A percentile compares a stretch with the other conserved stretches of the same genome.
Conservation (phyloP, 1,139 yeast species). For the Petasospora rhodanensis region DNA sequence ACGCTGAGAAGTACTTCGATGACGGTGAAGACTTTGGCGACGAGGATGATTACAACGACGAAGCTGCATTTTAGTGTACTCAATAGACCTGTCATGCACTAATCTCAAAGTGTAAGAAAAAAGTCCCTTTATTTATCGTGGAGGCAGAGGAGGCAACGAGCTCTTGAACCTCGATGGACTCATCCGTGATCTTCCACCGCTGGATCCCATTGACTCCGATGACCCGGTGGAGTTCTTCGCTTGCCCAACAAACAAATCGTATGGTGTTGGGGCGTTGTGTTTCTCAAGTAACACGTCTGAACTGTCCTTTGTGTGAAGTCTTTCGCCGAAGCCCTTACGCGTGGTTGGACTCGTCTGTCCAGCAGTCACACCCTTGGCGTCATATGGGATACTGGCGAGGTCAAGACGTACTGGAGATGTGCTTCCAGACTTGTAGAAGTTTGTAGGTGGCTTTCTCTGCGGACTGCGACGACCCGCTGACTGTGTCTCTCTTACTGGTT, state of each 20-base stretch:
- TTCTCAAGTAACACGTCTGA: constrained; percentile 11
- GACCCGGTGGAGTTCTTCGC: constrained; percentile 5
- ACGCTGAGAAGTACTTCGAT: constrained; percentile 69
- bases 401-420: constrained; percentile 17
- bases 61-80: constrained; percentile 67
- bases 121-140: constrained; percentile 2
- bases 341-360: constrained; percentile 1
- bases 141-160: constrained; percentile 19
- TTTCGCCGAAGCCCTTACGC: constrained; percentile 10
- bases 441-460: constrained; percentile 17
- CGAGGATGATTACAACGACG: constrained; percentile 50
- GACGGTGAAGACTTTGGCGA: constrained; percentile 51
- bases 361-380: constrained; percentile 15
- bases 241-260: constrained; percentile 16
- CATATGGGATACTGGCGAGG: constrained; percentile 21
- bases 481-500: constrained; percentile 13
- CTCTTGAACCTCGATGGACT: constrained; percentile 21
- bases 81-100: too few species aligned
- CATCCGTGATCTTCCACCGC: constrained; percentile 12
- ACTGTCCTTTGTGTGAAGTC: constrained; percentile 3
- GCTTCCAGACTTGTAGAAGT: constrained; percentile 15
- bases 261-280: constrained; percentile 22
- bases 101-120: too few species aligned
- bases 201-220: constrained; percentile 7
- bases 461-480: constrained; percentile 26